phyloP scores from a whole-genome alignment of 257 asterid genomes.

The Solanum verrucosum region DNA sequence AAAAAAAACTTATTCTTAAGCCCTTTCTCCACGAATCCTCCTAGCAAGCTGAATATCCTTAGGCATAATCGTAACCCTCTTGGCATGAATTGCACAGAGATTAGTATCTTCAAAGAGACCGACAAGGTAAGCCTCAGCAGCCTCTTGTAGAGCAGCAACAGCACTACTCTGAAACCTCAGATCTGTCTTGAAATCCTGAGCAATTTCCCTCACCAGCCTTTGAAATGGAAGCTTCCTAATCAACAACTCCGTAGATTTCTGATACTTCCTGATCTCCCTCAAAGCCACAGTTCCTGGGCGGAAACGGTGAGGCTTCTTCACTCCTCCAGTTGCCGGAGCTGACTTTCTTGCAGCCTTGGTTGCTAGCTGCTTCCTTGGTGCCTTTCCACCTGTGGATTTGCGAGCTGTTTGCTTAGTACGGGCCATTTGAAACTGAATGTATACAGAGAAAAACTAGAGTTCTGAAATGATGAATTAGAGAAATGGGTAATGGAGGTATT shows the following conservation, averaged over 20 bases:
- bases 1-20: not conserved
- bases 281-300: not conserved
- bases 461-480: not conserved
- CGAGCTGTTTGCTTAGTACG: not conserved
- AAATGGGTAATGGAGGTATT: not conserved
- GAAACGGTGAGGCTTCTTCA: not conserved
- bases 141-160: not conserved
- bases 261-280: not conserved
- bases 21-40: not conserved
- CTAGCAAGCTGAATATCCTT: not conserved
- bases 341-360: not conserved
- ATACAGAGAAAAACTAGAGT: not conserved
- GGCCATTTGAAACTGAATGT: not conserved
- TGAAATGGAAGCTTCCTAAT: not conserved
- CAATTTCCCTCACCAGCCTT: not conserved
- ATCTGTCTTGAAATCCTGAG: not conserved
- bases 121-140: not conserved
- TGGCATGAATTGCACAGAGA: not conserved
- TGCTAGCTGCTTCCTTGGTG: not conserved
- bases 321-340: not conserved
- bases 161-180: not conserved
- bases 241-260: not conserved
- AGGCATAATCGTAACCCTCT: not conserved
- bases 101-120: not conserved
- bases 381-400: not conserved